A percentile compares a stretch with the other conserved stretches of the same genome.
Evolutionary conservation across 2,329 filamentous ascomycete species (phyloP).

Genomic region (Tolypocladium ophioglossoides): DNA sequence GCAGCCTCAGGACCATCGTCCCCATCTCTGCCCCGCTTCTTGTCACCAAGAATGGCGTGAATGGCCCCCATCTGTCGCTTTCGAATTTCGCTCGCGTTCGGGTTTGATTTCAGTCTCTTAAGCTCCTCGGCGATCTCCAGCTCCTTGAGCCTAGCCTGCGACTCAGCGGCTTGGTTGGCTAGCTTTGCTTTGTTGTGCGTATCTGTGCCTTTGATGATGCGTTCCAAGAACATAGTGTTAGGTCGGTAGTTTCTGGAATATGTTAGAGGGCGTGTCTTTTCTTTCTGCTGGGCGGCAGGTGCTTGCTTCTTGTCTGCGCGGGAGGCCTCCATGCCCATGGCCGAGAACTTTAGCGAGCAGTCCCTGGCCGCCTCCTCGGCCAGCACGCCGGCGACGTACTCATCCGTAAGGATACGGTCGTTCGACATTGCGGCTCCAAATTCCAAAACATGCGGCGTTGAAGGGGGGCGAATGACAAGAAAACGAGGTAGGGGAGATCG

Average conservation of each 20-base stretch:
- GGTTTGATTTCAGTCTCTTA: constrained; percentile 32
- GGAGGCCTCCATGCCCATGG: constrained; percentile 57
- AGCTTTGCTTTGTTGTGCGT: constrained; percentile 80
- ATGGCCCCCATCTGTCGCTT: constrained; percentile 51
- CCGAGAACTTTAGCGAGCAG: constrained; percentile 62
- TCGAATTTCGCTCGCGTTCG: constrained; percentile 39
- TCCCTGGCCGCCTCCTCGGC: constrained; percentile 63
- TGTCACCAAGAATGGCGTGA: constrained; percentile 43
- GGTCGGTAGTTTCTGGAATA: constrained; percentile 46
- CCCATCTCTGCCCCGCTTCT: constrained; percentile 19
- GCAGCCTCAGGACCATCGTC: constrained; percentile 10
- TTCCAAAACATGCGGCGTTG: background rate
- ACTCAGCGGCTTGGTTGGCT: constrained; percentile 74
- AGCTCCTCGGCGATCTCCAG: constrained; percentile 40
- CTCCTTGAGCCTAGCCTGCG: constrained; percentile 56
- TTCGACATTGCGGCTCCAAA: constrained; percentile 23
- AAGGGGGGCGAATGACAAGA: too few relatives aligned
- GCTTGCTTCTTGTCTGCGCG: constrained; percentile 35
- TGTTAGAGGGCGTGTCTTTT: background rate
- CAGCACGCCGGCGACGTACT: constrained; percentile 71
- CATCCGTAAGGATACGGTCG: constrained; percentile 54
- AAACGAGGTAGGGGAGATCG: too few relatives aligned
- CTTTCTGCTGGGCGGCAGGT: background rate
- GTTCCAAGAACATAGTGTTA: constrained; percentile 80
- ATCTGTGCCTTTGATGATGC: constrained; percentile 82